Base-by-base conservation (phyloP, 1,284 basidiomycete species). In the Apiotrichum siamense region DNA sequence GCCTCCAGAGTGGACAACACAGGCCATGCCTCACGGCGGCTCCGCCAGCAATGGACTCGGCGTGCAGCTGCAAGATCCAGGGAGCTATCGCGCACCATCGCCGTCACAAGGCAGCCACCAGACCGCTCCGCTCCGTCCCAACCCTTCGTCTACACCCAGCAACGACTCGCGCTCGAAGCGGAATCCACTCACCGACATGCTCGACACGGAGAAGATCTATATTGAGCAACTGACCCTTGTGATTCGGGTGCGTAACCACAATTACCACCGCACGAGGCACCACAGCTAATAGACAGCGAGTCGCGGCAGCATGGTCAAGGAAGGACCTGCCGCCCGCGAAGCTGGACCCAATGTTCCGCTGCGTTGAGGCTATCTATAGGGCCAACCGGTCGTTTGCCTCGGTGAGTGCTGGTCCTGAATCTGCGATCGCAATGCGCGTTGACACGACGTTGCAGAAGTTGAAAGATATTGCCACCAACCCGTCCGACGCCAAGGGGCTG, bases 231-330 rank as follows among this genome's bases (percentile, higher is more conserved):
- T 98, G 37, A 85, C 89, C 21, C 85, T 86, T 44, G 82, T 97
- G 62, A 96, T 98, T 64, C 83, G 90, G 66, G 92, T 93, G 67
- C 60, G 87, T 54, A 18, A 11, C 33, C 3, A 2, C 13, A 20
- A 20, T 3, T 6, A 38, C 12, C 21, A 15, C 1, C 12, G 17
- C 21, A 11, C 10, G 11, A 1, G 15, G 17, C 7, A 13, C 4
- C 23, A 11, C n/a, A 7, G 32, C 12, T 38, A 23, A 18, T 26
- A n/a, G 17, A 26, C 25, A 97, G 88, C 90, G 88, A 82, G 88
- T 97, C 9, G 96, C 96, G 4, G 85, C 86, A 24, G 96, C 96
- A 48, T 98, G 94, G 94, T 97, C 92, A 13, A 79, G 90, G 36
- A 83, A 84, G 41, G 96, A 97, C 72, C 84, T 98, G 38, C 94